Percentiles rank a stretch among this genome's conserved stretches.
Evolutionary conservation across 78 protist species (phyloP).

Genomic region (Dictyostelium brefeldianum): DNA sequence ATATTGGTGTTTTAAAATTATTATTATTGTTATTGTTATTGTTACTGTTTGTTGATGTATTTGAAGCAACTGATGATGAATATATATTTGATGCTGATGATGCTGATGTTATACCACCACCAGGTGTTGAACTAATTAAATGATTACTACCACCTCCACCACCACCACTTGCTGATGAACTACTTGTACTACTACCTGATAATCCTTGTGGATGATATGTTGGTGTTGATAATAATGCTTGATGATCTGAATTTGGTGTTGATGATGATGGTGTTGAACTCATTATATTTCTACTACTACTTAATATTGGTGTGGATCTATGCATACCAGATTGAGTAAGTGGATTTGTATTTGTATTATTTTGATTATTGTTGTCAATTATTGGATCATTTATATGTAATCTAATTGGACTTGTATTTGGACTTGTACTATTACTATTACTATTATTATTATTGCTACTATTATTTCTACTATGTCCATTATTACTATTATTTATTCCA

Average conservation of each 20-base stretch:
- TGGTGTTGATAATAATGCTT: neutral
- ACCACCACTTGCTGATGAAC: slow-evolving; percentile 21
- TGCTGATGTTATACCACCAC: neutral
- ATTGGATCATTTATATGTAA: neutral
- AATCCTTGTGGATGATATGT: slow-evolving; percentile 19
- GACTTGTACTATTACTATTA: neutral
- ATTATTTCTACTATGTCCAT: neutral
- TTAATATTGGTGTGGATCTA: slow-evolving; percentile 6
- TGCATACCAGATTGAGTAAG: neutral
- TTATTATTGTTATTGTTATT: slow-evolving; percentile 6
- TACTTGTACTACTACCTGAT: slow-evolving; percentile 21
- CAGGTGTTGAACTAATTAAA: neutral
- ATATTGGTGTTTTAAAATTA: slow-evolving; percentile 13
- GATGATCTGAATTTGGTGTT: neutral
- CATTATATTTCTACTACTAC: slow-evolving; percentile 11
- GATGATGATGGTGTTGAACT: neutral
- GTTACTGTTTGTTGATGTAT: neutral
- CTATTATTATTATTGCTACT: neutral
- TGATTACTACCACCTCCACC: neutral
- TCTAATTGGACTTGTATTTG: neutral
- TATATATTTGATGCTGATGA: slow-evolving; percentile 8
- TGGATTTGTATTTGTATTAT: neutral
- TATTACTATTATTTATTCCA: neutral
- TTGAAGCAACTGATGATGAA: neutral
- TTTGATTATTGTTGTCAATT: neutral